Base-by-base conservation (phyloP, 2,329 filamentous ascomycete species). In the Colletotrichum lentis region DNA sequence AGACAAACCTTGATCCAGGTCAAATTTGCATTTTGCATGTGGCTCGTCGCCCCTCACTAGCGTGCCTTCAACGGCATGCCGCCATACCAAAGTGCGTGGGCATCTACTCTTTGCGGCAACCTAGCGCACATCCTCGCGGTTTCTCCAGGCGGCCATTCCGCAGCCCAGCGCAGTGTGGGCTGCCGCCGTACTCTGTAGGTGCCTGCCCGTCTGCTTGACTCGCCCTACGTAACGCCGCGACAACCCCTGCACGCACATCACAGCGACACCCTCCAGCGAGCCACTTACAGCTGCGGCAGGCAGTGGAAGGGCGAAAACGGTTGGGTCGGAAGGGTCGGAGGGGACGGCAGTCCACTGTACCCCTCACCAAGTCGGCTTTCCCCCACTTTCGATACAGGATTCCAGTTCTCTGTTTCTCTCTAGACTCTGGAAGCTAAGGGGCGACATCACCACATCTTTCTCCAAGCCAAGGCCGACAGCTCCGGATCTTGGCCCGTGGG, bases 21-120 rank as follows among this genome's bases (percentile, higher is more conserved):
- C 66, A 66, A 69, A 69, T 69, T 69, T 69, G 67, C 67, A 67
- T 67, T 69, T 67, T 69, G 39, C 67, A 67, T 69, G 67, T 69
- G 67, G 67, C 52, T 62, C 64, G 56, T 67, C 64, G 64, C 52
- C 64, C 67, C 67, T 69, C 66, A 47, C 44, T 66, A 66, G 66
- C 66, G 62, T 53, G 46, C 56, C 43, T 65, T 18, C 47, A 39
- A 59, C 66, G 55, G 55, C 54, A 55, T 64, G 22, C 20, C 43
- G 44, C 43, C 27, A 43, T 35, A 35, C 31, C 31, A 35, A 35
- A 35, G 8, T 59, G 56, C 20, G 27, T 27, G 44, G 24, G 31
- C 50, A 60, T 35, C 37, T 61, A 56, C 54, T 47, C 43, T 31
- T 44, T 49, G 49, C 44, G 54, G 54, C 55, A 49, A 58, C 41